Evolutionary conservation across 2,329 filamentous ascomycete genomes (phyloP).

Genomic region (Alternaria ethzedia): DNA sequence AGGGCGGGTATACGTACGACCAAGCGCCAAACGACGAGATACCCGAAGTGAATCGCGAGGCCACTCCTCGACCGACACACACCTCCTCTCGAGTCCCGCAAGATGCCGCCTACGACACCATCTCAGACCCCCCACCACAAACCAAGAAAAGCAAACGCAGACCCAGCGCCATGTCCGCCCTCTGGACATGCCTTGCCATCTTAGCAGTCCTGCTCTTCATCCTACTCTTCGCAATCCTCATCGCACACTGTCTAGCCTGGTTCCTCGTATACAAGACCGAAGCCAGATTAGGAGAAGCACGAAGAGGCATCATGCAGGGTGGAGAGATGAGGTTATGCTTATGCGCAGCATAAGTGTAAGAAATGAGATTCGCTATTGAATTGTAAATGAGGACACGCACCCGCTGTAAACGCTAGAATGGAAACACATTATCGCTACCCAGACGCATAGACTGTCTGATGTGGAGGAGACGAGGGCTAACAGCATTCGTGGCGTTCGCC

Average conservation of each 20-base stretch:
- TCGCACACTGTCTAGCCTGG: slow-evolving; percentile 35
- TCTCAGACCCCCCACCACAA: neutral
- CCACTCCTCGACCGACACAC: neutral
- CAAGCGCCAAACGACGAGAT: neutral
- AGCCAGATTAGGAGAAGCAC: slow-evolving; percentile 30
- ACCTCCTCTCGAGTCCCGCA: neutral
- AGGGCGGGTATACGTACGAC: neutral
- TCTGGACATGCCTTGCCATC: slow-evolving; percentile 8
- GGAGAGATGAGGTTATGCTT: slow-evolving; percentile 44
- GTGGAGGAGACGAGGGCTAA: too few species aligned
- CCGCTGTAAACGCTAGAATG: neutral
- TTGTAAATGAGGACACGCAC: neutral
- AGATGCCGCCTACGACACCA: fast-evolving
- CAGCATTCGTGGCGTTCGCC: neutral
- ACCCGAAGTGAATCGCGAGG: neutral
- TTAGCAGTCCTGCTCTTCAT: slow-evolving; percentile 22
- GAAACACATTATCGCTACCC: too few species aligned
- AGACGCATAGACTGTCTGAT: too few species aligned
- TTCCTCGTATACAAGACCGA: slow-evolving; percentile 41
- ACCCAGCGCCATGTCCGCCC: neutral
- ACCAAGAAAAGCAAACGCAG: neutral
- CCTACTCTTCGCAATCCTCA: slow-evolving; percentile 28
- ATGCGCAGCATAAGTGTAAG: slow-evolving; percentile 17
- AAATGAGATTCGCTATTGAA: neutral
- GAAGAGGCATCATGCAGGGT: slow-evolving; percentile 28